These are phyloP conservation scores for Fusarium albidum DNA, from an alignment of 2,329 filamentous ascomycete species.

Conservation along the genomic window DNA sequence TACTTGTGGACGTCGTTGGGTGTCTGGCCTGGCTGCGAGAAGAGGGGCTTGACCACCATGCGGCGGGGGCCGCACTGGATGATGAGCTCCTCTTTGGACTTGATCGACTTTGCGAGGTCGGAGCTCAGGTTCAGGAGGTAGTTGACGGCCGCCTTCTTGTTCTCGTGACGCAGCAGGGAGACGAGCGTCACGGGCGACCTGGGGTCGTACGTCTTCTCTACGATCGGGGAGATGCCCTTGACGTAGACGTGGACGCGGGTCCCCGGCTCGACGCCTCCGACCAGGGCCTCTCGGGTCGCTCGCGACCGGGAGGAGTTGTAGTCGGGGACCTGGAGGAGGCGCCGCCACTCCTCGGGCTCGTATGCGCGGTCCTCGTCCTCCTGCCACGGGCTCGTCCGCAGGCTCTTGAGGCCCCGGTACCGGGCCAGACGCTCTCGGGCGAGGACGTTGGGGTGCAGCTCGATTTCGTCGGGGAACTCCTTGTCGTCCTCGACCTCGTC, in stretches of 20 bases:
- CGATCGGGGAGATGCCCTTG: constrained; percentile 54
- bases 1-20: constrained; percentile 98
- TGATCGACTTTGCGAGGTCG: constrained; percentile 78
- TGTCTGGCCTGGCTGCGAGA: constrained; percentile 87
- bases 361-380: constrained; percentile 85
- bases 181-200: constrained; percentile 74
- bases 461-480: constrained; percentile 97
- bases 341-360: constrained; percentile 89
- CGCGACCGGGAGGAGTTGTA: constrained; percentile 85
- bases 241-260: constrained; percentile 85
- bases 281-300: constrained; percentile 80
- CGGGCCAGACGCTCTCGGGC: constrained; percentile 85
- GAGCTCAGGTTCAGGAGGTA: constrained; percentile 87
- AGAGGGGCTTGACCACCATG: constrained; percentile 87
- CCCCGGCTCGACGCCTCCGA: constrained; percentile 87
- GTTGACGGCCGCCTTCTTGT: constrained; percentile 91
- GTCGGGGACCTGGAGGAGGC: constrained; percentile 86
- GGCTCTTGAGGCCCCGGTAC: constrained; percentile 91
- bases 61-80: constrained; percentile 90
- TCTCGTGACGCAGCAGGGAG: constrained; percentile 90
- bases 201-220: constrained; percentile 58
- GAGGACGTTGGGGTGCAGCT: constrained; percentile 85
- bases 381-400: constrained; percentile 89
- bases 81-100: constrained; percentile 91
- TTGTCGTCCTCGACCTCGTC: constrained; percentile 88